Percentiles rank a stretch among this genome's conserved stretches.
These are phyloP conservation scores for Metschnikowia reukaufii DNA, from an alignment of 805 yeast genomes.

Conservation along the genomic window DNA sequence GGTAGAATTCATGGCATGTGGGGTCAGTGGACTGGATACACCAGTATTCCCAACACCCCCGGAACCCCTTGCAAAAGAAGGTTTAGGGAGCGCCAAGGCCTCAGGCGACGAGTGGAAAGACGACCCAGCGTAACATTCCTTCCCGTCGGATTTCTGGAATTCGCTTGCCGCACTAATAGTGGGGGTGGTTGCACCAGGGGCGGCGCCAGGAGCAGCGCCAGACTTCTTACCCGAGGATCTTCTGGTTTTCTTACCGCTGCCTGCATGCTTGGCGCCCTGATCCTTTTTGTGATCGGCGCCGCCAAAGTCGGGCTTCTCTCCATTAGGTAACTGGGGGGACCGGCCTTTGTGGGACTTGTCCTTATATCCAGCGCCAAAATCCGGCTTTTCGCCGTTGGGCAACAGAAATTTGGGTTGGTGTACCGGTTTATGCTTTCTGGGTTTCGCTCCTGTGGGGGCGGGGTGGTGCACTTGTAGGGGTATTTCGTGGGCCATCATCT, in stretches of 20 bases:
- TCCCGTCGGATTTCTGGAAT: constrained; percentile 6
- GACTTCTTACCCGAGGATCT: constrained; percentile 7
- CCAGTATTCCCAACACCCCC: constrained; percentile 16
- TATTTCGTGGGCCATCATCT: constrained; percentile 31
- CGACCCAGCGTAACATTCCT: constrained; percentile 52
- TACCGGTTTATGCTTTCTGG: constrained; percentile 18
- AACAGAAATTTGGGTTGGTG: constrained; percentile 21
- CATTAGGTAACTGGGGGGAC: constrained; percentile 25
- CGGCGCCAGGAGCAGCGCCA: background rate
- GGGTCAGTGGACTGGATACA: background rate
- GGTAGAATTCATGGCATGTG: background rate
- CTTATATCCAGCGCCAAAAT: constrained; percentile 21
- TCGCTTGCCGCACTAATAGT: background rate
- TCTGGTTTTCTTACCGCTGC: constrained; percentile 9
- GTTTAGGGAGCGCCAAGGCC: constrained; percentile 55
- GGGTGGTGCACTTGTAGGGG: constrained; percentile 27
- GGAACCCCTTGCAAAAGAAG: constrained; percentile 42
- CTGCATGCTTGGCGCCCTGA: background rate
- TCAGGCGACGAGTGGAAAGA: constrained; percentile 58
- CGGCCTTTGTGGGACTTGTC: constrained; percentile 12
- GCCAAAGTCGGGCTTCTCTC: constrained; percentile 24
- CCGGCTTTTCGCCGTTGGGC: constrained; percentile 34
- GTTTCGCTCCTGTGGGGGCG: constrained; percentile 15
- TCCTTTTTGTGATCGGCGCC: constrained; percentile 14
- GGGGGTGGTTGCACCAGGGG: background rate